Evolutionary conservation across 1,284 basidiomycete species (phyloP).

Genomic region (Tilletia setariae): DNA sequence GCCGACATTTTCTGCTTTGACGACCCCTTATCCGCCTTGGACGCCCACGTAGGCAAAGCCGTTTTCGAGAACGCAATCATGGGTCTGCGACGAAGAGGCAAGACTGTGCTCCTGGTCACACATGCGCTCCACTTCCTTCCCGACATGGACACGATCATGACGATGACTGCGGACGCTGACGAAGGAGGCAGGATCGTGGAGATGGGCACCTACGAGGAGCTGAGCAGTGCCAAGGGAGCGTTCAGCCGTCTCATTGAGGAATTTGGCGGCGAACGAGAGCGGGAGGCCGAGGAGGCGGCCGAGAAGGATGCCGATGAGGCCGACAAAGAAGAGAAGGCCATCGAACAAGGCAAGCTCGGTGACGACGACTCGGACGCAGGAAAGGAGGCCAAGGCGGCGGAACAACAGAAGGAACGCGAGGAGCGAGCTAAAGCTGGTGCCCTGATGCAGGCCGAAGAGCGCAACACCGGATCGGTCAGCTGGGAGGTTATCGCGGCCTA

Average conservation of each 20-base stretch:
- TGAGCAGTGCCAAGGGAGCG: constrained; percentile 61
- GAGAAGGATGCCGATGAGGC: constrained; percentile 38
- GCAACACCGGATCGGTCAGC: constrained; percentile 51
- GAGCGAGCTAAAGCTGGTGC: constrained; percentile 29
- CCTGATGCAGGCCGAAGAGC: constrained; percentile 46
- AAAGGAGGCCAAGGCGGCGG: constrained; percentile 27
- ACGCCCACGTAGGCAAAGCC: constrained; percentile 54
- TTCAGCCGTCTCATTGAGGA: constrained; percentile 60
- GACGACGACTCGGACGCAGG: constrained; percentile 25
- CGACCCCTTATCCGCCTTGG: constrained; percentile 67
- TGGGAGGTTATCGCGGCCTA: constrained; percentile 66
- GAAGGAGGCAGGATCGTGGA: constrained; percentile 69
- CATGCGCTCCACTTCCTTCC: constrained; percentile 62
- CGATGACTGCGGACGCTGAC: constrained; percentile 55
- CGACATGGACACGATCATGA: constrained; percentile 64
- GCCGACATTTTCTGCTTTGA: constrained; percentile 69
- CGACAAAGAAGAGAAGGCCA: constrained; percentile 8
- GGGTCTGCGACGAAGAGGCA: constrained; percentile 32
- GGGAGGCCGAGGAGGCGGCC: constrained; percentile 38
- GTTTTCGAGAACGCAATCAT: constrained; percentile 52
- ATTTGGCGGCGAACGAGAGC: constrained; percentile 52
- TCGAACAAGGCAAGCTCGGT: background rate
- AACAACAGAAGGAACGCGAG: constrained; percentile 29
- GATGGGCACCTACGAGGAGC: constrained; percentile 64
- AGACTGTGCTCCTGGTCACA: constrained; percentile 53